Evolutionary conservation across 2,329 filamentous ascomycete species (phyloP).

Genomic region (Canariomyces notabilis): DNA sequence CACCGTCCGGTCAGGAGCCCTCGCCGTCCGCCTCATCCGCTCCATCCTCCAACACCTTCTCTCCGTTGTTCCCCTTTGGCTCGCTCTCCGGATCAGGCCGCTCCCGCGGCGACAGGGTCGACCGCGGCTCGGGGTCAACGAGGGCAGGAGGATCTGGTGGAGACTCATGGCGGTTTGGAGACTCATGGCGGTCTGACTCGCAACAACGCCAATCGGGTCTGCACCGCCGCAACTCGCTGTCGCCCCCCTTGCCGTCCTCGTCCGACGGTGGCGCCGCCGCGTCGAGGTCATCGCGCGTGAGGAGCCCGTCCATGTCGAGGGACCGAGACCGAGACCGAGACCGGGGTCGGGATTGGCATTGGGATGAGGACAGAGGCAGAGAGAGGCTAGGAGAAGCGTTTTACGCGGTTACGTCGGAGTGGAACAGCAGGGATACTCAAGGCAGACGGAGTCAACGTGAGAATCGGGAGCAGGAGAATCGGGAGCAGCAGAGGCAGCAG

Average conservation of each 20-base stretch:
- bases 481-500: not conserved
- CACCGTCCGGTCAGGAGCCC: not conserved
- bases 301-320: not conserved
- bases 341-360: not conserved
- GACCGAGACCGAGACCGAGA: not conserved
- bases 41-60: not conserved
- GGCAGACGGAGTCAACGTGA: not conserved
- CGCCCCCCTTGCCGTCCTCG: constrained; percentile 2
- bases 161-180: not conserved
- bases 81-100: not conserved
- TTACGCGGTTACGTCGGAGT: too few species aligned
- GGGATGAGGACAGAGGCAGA: too few species aligned
- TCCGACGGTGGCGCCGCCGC: not conserved
- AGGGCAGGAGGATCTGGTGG: not conserved
- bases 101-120: constrained; percentile 7
- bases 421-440: not conserved
- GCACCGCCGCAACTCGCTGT: constrained; percentile 10
- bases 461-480: not conserved
- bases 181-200: not conserved
- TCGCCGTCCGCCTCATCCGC: not conserved
- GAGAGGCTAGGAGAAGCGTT: too few species aligned
- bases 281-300: not conserved
- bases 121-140: constrained; percentile 12
- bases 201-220: not conserved
- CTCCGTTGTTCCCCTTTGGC: not conserved